These are phyloP conservation scores for Fraxinus excelsior DNA, from an alignment of 257 asterid genomes.

Conservation along the genomic window DNA sequence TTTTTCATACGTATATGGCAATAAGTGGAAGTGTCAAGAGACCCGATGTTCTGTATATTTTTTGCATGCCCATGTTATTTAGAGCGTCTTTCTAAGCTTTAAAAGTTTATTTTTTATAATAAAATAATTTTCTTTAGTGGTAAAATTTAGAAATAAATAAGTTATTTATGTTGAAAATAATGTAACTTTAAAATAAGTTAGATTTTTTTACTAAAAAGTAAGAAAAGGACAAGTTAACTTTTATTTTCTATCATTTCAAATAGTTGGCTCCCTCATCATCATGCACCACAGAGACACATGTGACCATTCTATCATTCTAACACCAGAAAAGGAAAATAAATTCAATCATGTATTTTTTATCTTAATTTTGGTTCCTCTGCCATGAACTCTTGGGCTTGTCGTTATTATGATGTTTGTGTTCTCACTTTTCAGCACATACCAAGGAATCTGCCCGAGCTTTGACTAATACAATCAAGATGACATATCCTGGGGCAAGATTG, in stretches of 20 bases:
- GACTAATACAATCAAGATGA: slow-evolving; percentile 54
- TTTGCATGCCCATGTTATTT: not conserved
- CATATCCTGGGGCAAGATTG: slow-evolving; percentile 54
- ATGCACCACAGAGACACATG: not conserved
- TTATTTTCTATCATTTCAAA: not conserved
- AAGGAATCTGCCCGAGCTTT: slow-evolving; percentile 90
- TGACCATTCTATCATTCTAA: not conserved
- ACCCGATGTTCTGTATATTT: not conserved
- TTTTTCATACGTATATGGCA: not conserved
- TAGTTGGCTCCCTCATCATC: not conserved
- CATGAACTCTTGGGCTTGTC: slow-evolving; percentile 6
- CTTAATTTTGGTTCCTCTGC: slow-evolving; percentile 8
- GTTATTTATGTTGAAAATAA: not conserved
- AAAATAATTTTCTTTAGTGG: not conserved
- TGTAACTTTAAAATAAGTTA: not conserved
- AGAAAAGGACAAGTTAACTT: not conserved
- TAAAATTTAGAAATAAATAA: not conserved
- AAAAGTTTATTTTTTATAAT: not conserved
- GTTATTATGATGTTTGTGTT: slow-evolving; percentile 16
- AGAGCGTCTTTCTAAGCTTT: not conserved
- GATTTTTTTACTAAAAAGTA: not conserved
- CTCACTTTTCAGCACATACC: slow-evolving; percentile 76
- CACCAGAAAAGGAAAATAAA: not conserved
- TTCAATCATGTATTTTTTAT: slow-evolving; percentile 15
- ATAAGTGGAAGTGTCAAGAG: not conserved